Evolutionary conservation across 495 filamentous ascomycete genomes (phyloP).

Genomic region (Endocarpon pusillum): DNA sequence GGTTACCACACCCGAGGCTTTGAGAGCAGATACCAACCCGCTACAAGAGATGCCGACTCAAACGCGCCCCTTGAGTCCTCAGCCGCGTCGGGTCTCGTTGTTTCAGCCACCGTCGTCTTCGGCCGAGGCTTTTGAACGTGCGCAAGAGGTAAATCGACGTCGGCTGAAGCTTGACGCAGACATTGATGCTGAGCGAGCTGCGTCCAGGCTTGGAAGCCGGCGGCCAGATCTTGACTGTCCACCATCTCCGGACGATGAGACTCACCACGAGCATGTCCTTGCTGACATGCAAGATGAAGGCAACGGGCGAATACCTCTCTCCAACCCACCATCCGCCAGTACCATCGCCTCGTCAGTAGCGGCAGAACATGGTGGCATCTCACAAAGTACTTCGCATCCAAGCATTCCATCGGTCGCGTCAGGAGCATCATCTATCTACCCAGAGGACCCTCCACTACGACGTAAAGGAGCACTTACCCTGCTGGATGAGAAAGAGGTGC

Average conservation of each 20-base stretch:
- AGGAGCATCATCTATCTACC: conserved; percentile 63
- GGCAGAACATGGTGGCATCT: conserved; percentile 38
- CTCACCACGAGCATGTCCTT: conserved; percentile 19
- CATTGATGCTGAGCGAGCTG: conserved; percentile 9
- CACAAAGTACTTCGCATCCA: conserved; percentile 52
- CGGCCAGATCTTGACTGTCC: conserved; percentile 20
- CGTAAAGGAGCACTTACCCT: conserved; percentile 11
- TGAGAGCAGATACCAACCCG: conserved; percentile 19
- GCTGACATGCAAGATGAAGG: conserved; percentile 31
- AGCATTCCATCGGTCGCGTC: conserved; percentile 62
- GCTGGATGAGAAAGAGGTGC: conserved; percentile 23
- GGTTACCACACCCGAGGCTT: conserved; percentile 31
- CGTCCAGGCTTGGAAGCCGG: conserved; percentile 7
- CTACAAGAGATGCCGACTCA: too few species aligned
- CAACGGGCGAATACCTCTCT: conserved; percentile 25
- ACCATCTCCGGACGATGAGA: conserved; percentile 34
- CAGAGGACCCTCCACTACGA: conserved; percentile 14
- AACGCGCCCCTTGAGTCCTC: too few species aligned
- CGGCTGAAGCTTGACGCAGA: conserved; percentile 11
- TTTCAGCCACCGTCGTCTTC: conserved; percentile 14
- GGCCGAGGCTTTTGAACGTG: conserved; percentile 28
- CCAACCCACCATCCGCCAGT: conserved; percentile 37
- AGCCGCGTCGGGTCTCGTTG: conserved; percentile 8
- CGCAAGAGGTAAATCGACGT: conserved; percentile 19
- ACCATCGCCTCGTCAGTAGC: conserved; percentile 35